phyloP scores from a whole-genome alignment of 768 basidiomycete species.

The Lactarius pseudohatsudake region DNA sequence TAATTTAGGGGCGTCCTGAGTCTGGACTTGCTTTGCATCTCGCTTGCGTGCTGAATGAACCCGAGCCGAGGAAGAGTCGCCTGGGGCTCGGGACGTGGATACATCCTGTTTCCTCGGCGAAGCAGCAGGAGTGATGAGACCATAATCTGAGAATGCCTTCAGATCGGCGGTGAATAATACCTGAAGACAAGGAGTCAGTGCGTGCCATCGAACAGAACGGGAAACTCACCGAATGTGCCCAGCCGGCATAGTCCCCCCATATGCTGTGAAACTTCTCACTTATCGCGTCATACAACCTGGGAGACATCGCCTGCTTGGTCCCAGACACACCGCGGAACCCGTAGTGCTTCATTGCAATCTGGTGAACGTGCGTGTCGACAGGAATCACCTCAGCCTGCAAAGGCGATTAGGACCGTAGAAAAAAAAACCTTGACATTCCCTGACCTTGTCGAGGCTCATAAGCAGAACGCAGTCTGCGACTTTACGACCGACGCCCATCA shows the following conservation, averaged over 20 bases:
- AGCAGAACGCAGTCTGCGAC: constrained; percentile 94
- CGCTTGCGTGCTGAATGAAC: constrained; percentile 9
- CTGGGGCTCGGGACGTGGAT: constrained; percentile 7
- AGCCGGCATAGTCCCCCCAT: constrained; percentile 88
- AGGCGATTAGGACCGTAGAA: neutral
- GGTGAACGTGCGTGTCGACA: constrained; percentile 93
- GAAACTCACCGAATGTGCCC: constrained; percentile 74
- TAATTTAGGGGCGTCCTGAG: neutral
- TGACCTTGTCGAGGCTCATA: constrained; percentile 90
- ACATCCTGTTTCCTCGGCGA: constrained; percentile 6
- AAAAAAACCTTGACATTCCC: neutral
- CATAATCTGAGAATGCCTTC: constrained; percentile 63
- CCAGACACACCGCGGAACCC: constrained; percentile 52
- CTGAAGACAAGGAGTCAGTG: constrained; percentile 37
- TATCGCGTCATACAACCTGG: constrained; percentile 74
- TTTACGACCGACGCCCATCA: constrained; percentile 92
- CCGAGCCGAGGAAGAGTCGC: constrained; percentile 33
- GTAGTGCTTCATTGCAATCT: constrained; percentile 82
- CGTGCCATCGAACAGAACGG: neutral
- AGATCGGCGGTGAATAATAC: constrained; percentile 76
- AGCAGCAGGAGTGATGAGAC: constrained; percentile 38
- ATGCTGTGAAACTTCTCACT: constrained; percentile 54
- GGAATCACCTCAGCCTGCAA: constrained; percentile 80
- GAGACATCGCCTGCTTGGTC: constrained; percentile 64
- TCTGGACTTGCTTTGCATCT: neutral